Evolutionary conservation across 371 early-diverging fungal genomes (phyloP), one percentile per base, ranked within the genome.

Genomic region (Basidiobolus meristosporus): DNA sequence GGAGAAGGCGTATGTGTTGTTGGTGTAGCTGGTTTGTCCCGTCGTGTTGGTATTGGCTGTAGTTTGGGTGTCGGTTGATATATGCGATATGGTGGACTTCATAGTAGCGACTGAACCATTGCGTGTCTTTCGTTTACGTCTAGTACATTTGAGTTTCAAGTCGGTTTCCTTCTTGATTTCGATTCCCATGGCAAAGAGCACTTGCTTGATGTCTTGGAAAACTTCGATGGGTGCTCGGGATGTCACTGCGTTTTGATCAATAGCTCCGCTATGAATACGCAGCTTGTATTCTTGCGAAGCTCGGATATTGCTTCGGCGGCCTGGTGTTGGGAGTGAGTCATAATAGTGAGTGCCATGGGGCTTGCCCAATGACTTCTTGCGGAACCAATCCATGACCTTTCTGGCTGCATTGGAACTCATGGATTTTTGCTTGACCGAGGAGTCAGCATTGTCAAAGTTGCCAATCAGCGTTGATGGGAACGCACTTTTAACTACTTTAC

Each of bases 231-330:
- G 85, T 12, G 71, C 59, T 26, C 74, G 59, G 4, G 74, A 68
- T n/a, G 81, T 78, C 37, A 85, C 50, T 1, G 79, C 79, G 35
- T 70, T 63, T 30, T 76, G 72, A 44, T 81, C 82, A 1, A 84
- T 77, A 7, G 80, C 81, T 34, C 85, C 85, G 39, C 76, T 74
- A 51, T 82, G 81, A 17, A 64, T 63, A 19, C 75, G 71, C 45
- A 85, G 62, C 50, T 79, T 72, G 40, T 57, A 52, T 23, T 71
- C 66, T 20, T 34, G 34, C 20, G 14, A 10, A n/a, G 32, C 10
- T 15, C 12, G n/a, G 36, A 20, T 12, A 23, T 2, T n/a, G 22
- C 22, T 3, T 10, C 15, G 17, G 16, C 36, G 20, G 4, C 28
- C 4, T n/a, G n/a, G n/a, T n/a, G n/a, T n/a, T n/a, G n/a, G n/a